Conservation (phyloP, 2,329 filamentous ascomycete species). For the Triangularia verruculosa region DNA sequence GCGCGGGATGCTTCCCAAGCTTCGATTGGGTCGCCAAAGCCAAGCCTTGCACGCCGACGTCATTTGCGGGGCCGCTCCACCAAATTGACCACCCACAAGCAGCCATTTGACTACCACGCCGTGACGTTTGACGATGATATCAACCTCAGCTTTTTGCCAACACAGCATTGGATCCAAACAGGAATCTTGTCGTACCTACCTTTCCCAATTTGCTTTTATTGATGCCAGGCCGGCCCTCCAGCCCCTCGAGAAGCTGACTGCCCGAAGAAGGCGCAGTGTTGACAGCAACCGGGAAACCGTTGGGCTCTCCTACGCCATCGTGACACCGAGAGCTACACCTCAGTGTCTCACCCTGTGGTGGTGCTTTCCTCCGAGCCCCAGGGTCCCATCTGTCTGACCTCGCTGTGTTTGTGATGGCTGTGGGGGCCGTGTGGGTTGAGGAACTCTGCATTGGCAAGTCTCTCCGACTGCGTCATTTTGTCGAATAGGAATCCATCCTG, state of each 20-base stretch:
- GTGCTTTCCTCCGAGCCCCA: neutral
- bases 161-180: neutral
- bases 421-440: neutral
- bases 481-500: conserved; percentile 1
- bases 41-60: conserved; percentile 17
- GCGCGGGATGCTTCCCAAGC: neutral
- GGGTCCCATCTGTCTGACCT: neutral
- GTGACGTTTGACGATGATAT: conserved; percentile 19
- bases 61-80: conserved; percentile 19
- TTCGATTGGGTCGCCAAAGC: neutral
- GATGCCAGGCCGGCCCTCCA: neutral
- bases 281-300: neutral
- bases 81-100: neutral
- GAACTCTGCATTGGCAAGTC: neutral
- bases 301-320: neutral
- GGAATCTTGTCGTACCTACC: neutral
- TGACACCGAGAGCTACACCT: neutral
- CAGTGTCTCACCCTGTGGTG: neutral
- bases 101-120: conserved; percentile 4
- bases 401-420: neutral
- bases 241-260: neutral
- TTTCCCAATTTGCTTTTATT: neutral
- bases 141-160: conserved; percentile 13
- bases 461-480: neutral
- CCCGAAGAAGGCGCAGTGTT: neutral